Evolutionary conservation across 768 basidiomycete genomes (phyloP).

Genomic region (Royoungia palumana): DNA sequence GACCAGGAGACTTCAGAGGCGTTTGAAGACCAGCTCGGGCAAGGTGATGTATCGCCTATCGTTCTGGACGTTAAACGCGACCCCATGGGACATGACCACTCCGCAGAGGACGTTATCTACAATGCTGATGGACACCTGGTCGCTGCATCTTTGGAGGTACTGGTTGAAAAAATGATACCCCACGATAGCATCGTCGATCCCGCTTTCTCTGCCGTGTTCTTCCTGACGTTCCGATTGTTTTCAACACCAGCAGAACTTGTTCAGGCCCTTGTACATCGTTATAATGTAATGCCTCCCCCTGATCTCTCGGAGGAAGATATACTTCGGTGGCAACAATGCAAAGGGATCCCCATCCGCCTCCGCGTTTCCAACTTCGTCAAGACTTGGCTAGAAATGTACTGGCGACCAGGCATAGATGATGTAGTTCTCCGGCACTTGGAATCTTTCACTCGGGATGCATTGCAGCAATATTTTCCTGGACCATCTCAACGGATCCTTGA

Average conservation of each 20-base stretch:
- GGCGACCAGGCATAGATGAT: conserved; percentile 76
- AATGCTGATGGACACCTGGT: conserved; percentile 88
- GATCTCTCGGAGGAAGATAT: conserved; percentile 56
- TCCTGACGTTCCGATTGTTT: conserved; percentile 93
- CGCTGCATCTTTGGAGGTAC: conserved; percentile 81
- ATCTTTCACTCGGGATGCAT: conserved; percentile 59
- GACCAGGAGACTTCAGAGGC: conserved; percentile 30
- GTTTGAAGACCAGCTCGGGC: conserved; percentile 53
- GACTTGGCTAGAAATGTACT: conserved; percentile 89
- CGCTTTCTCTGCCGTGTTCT: conserved; percentile 85
- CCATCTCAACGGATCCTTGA: conserved; percentile 75
- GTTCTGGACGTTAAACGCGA: conserved; percentile 40
- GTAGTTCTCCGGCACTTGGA: conserved; percentile 54
- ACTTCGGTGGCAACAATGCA: conserved; percentile 78
- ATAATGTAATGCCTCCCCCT: conserved; percentile 69
- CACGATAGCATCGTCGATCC: conserved; percentile 89
- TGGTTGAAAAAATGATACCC: conserved; percentile 98
- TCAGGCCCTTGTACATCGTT: conserved; percentile 74
- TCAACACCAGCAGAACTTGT: conserved; percentile 74
- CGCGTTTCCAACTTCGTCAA: conserved; percentile 93
- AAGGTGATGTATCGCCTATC: conserved; percentile 49
- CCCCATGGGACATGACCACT: conserved; percentile 67
- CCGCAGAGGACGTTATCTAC: conserved; percentile 81
- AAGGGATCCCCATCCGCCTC: conserved; percentile 86
- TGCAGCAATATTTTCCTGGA: conserved; percentile 59